Base-by-base conservation (phyloP, 192 early-diverging fungal species). In the Rhizoclosmatium globosum region DNA sequence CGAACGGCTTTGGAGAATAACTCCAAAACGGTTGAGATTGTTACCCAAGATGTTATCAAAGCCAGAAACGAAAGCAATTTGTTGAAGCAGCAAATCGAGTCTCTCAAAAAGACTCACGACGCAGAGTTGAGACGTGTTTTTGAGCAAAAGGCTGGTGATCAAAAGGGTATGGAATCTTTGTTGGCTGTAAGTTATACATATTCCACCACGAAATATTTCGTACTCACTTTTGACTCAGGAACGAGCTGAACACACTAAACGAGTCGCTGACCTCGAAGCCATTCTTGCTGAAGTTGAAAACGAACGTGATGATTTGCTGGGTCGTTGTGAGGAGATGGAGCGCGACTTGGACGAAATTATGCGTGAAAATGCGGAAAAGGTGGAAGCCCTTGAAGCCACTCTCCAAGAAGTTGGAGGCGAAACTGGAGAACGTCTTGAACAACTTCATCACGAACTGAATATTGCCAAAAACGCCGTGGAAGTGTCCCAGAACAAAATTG, bases 241-340 rank as follows among this genome's bases (percentile, higher is more conserved):
- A 31, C 31, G 31, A 31, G 31, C 31, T 31, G 31, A 31, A 31
- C 31, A 31, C 31, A 31, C 31, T 31, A 31, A 31, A 42, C 39
- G 44, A 68, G 67, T 68, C 17, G 39, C 13, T 42, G 59, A 75
- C 9, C 77, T 79, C 57, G 68, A 79, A 71, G 43, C n/a, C 15
- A 56, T 42, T 23, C 31, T 79, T 19, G 59, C 15, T 4, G 46
- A 71, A 42, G 15, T 48, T 41, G 66, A 61, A n/a, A 19, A 19
- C 17, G 67, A 79, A 47, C 68, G 77, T 60, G 68, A 79, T n/a
- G 68, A 45, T 15, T 57, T 67, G 57, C 4, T 38, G 38, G 50
- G n/a, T 4, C 77, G 77, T 17, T 15, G 7, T 31, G 68, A 13
- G 13, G 67, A 79, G 53, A 67, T 79, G 66, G 59, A 71, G 53